phyloP scores from a whole-genome alignment of 805 yeast genomes.

The Teunomyces aglyptinius region DNA sequence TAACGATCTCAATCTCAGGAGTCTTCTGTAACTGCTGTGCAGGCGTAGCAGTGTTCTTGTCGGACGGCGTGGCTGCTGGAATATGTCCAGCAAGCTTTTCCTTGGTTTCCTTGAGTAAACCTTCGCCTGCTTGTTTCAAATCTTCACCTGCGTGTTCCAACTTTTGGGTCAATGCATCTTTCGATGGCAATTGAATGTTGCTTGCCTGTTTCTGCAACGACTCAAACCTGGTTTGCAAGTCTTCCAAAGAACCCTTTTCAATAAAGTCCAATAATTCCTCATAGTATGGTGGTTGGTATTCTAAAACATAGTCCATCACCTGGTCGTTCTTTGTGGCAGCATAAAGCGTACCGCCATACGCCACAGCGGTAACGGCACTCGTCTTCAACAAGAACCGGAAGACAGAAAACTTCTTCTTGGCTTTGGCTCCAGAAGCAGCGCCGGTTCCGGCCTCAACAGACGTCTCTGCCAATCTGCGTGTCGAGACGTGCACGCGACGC shows the following conservation, averaged over 20 bases:
- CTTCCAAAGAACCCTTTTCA: constrained; percentile 36
- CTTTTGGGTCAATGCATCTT: constrained; percentile 31
- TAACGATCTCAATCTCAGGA: constrained; percentile 35
- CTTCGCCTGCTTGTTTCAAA: constrained; percentile 28
- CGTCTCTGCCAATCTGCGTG: constrained; percentile 1
- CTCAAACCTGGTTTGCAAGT: constrained; percentile 21
- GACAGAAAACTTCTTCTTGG: constrained; percentile 30
- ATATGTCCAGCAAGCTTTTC: constrained; percentile 20
- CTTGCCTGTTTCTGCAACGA: constrained; percentile 16
- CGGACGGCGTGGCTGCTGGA: not conserved
- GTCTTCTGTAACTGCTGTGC: constrained; percentile 43
- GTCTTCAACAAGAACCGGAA: constrained; percentile 31
- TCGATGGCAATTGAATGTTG: constrained; percentile 28
- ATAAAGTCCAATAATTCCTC: constrained; percentile 39
- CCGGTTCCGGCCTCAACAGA: not conserved
- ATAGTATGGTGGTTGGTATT: constrained; percentile 41
- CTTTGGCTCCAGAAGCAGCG: not conserved
- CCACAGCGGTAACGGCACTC: constrained; percentile 24
- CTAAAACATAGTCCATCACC: constrained; percentile 45
- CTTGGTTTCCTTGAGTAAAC: constrained; percentile 36
- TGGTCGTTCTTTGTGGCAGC: constrained; percentile 43
- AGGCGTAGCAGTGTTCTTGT: constrained; percentile 24
- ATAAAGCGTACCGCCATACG: constrained; percentile 39
- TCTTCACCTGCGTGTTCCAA: constrained; percentile 33
- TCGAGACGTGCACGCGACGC: constrained; percentile 1